Evolutionary conservation across 495 filamentous ascomycete species (phyloP).

Genomic region (Amorphotheca resinae): DNA sequence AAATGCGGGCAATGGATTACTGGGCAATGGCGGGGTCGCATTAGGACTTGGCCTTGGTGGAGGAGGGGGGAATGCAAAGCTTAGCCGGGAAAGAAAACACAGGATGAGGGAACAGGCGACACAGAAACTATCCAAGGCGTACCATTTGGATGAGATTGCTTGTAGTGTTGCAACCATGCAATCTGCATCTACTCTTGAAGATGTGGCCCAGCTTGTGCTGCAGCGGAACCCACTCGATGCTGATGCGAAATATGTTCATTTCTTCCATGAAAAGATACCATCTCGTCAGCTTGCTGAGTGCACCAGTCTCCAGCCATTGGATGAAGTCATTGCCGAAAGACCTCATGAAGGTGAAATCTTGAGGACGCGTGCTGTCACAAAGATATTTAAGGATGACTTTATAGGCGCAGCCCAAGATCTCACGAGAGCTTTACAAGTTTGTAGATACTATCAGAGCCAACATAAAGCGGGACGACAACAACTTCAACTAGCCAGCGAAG

Average conservation of each 20-base stretch:
- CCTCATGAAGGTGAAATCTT: conserved; percentile 52
- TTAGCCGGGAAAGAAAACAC: conserved; percentile 61
- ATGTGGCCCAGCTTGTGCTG: conserved; percentile 61
- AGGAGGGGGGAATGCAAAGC: conserved; percentile 44
- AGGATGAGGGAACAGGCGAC: conserved; percentile 66
- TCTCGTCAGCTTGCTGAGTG: conserved; percentile 61
- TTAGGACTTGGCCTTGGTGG: conserved; percentile 49
- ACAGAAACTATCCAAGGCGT: conserved; percentile 61
- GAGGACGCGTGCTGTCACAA: conserved; percentile 58
- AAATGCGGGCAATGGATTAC: conserved; percentile 30
- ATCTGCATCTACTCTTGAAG: conserved; percentile 61
- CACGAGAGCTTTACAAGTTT: conserved; percentile 47
- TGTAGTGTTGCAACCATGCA: conserved; percentile 76
- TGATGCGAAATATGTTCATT: conserved; percentile 73
- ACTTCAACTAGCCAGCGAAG: conserved; percentile 31
- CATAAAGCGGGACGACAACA: conserved; percentile 35
- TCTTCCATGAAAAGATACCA: conserved; percentile 82
- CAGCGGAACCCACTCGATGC: conserved; percentile 47
- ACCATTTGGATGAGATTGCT: conserved; percentile 67
- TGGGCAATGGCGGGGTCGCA: conserved; percentile 40
- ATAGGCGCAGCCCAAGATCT: conserved; percentile 54
- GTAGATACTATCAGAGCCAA: conserved; percentile 35
- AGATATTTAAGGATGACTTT: conserved; percentile 63
- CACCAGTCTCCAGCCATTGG: conserved; percentile 49
- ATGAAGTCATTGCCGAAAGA: conserved; percentile 50